phyloP scores from a whole-genome alignment of 2,329 filamentous ascomycete genomes.

The Pseudopithomyces maydicus region DNA sequence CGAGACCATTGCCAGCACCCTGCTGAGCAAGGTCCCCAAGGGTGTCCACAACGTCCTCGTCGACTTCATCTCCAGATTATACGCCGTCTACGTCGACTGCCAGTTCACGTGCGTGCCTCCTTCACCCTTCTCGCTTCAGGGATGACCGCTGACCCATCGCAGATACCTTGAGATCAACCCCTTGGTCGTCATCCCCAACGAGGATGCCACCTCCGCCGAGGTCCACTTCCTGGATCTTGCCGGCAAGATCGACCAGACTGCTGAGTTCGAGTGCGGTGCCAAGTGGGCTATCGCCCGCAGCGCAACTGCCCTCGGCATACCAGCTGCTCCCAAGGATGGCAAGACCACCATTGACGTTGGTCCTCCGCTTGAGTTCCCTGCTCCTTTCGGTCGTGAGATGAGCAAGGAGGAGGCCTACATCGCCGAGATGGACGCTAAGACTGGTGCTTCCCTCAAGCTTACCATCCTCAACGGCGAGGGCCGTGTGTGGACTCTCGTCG shows the following conservation, averaged over 20 bases:
- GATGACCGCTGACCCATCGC: slow-evolving; percentile 13
- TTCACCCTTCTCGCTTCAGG: not conserved
- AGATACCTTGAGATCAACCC: slow-evolving; percentile 99
- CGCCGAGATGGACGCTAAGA: slow-evolving; percentile 98
- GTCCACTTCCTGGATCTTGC: slow-evolving; percentile 98
- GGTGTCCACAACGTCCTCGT: slow-evolving; percentile 98
- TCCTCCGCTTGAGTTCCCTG: slow-evolving; percentile 98
- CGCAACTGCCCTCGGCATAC: slow-evolving; percentile 83
- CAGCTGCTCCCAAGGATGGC: slow-evolving; percentile 66
- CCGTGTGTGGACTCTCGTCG: slow-evolving; percentile 97
- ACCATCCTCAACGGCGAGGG: slow-evolving; percentile 91
- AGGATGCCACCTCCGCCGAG: slow-evolving; percentile 85
- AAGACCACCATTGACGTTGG: slow-evolving; percentile 95
- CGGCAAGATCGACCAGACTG: slow-evolving; percentile 98
- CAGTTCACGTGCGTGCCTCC: slow-evolving; percentile 75
- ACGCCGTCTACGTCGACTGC: slow-evolving; percentile 99
- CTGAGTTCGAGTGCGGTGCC: slow-evolving; percentile 97
- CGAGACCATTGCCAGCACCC: slow-evolving; percentile 81
- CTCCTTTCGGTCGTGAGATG: slow-evolving; percentile 97
- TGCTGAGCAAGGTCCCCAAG: slow-evolving; percentile 91
- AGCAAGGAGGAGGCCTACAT: slow-evolving; percentile 99
- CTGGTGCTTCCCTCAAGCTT: slow-evolving; percentile 96
- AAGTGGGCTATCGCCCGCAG: slow-evolving; percentile 98
- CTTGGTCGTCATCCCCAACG: slow-evolving; percentile 95
- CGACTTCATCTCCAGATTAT: slow-evolving; percentile 98